phyloP scores from a whole-genome alignment of 345 rosid genomes.

The Durio zibethinus region DNA sequence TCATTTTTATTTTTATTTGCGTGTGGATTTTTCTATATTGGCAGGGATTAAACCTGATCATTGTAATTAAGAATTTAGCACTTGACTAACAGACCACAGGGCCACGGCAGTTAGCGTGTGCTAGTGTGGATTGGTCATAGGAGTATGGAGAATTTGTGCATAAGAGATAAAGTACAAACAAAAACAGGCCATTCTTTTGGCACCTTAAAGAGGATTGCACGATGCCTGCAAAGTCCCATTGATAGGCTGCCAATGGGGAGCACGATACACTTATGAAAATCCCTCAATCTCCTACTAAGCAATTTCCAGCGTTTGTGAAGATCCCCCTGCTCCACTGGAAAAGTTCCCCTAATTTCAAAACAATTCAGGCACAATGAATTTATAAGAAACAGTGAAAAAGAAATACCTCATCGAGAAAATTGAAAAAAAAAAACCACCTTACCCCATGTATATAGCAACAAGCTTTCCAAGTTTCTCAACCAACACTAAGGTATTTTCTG shows the following conservation, averaged over 20 bases:
- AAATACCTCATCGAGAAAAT: not conserved
- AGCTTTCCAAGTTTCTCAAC: conserved; percentile 84
- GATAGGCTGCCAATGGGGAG: conserved; percentile 86
- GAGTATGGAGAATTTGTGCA: not conserved
- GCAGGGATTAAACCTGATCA: too few relatives aligned
- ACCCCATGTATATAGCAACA: conserved; percentile 94
- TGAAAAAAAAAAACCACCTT: conserved; percentile 2
- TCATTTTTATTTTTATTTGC: not conserved
- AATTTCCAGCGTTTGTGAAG: conserved; percentile 79
- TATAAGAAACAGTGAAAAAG: not conserved
- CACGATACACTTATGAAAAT: conserved; percentile 65
- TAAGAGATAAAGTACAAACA: not conserved
- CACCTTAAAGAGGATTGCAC: conserved; percentile 95
- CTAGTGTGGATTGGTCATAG: too few relatives aligned
- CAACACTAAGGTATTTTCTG: conserved; percentile 61
- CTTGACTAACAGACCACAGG: too few relatives aligned
- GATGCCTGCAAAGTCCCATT: conserved; percentile 88
- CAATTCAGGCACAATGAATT: not conserved
- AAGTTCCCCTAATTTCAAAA: conserved; percentile 59
- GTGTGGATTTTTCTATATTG: too few relatives aligned
- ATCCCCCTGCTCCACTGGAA: conserved; percentile 76
- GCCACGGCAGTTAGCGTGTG: too few relatives aligned
- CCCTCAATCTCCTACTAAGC: conserved; percentile 64
- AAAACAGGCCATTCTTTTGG: not conserved
- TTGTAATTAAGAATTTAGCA: too few relatives aligned